Evolutionary conservation across 2,329 filamentous ascomycete species (phyloP).

Genomic region (Aspergillus sp.): DNA sequence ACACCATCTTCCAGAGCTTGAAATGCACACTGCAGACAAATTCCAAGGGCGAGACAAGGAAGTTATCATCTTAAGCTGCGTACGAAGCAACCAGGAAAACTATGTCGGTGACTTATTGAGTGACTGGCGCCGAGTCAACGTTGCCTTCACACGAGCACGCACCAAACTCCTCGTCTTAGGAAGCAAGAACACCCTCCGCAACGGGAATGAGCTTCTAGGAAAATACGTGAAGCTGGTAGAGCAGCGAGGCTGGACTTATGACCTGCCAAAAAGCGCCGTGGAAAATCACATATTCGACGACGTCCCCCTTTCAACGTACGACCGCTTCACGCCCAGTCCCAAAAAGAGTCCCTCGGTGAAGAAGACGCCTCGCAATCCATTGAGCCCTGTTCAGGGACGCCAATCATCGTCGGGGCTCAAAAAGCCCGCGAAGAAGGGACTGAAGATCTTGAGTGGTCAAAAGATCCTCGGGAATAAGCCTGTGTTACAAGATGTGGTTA

Average conservation of each 20-base stretch:
- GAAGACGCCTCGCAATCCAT: constrained; percentile 24
- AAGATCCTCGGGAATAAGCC: constrained; percentile 65
- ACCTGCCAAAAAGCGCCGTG: constrained; percentile 65
- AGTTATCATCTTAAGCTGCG: constrained; percentile 81
- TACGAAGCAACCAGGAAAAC: constrained; percentile 78
- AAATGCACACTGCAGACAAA: constrained; percentile 95
- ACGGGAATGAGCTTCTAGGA: constrained; percentile 70
- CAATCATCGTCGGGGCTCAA: constrained; percentile 38
- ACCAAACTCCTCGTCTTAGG: constrained; percentile 89
- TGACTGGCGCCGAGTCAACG: constrained; percentile 92
- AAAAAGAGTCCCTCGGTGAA: constrained; percentile 31
- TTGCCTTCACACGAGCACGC: constrained; percentile 89
- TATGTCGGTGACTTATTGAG: constrained; percentile 87
- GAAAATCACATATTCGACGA: constrained; percentile 68
- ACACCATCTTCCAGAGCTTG: constrained; percentile 61
- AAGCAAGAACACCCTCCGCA: constrained; percentile 71
- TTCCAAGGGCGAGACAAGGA: constrained; percentile 98
- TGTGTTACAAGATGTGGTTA: constrained; percentile 74
- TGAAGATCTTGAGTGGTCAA: constrained; percentile 49
- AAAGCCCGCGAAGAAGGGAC: constrained; percentile 60
- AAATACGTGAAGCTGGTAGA: constrained; percentile 78
- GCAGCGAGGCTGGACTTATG: constrained; percentile 72
- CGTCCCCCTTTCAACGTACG: constrained; percentile 23
- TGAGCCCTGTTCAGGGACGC: constrained; percentile 34
- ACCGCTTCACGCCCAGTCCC: constrained; percentile 28